A percentile compares a stretch with the other conserved stretches of the same genome.
phyloP scores from a whole-genome alignment of 331 rosid species.

The Pyracantha coccinea region DNA sequence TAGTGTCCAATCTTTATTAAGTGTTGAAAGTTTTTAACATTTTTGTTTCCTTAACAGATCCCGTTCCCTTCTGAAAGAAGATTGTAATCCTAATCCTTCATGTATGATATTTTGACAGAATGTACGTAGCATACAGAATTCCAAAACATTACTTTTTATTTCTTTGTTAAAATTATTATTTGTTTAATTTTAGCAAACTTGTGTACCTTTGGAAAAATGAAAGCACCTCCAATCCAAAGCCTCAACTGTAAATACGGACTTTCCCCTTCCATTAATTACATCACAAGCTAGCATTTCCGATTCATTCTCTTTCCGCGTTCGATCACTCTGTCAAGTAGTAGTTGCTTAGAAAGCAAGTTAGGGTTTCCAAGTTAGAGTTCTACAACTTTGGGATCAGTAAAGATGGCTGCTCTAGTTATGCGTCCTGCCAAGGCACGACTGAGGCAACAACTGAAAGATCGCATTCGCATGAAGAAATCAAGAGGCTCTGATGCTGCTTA shows the following conservation, averaged over 20 bases:
- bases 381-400: neutral
- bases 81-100: neutral
- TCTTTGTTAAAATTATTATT: neutral
- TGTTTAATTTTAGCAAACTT: neutral
- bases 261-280: neutral
- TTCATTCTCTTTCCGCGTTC: neutral
- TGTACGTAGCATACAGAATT: neutral
- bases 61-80: neutral
- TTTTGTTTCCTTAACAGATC: neutral
- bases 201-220: neutral
- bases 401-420: neutral
- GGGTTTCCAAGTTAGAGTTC: neutral
- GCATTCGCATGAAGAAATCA: neutral
- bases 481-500: neutral
- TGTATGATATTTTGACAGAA: neutral
- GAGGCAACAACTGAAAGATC: neutral
- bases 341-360: neutral
- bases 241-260: neutral
- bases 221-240: neutral
- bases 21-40: no score
- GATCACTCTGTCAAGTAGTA: neutral
- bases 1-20: no score
- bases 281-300: neutral
- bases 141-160: neutral
- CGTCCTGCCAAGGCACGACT: neutral